These are phyloP conservation scores for Heteromeles arbutifolia DNA, from an alignment of 306 rosid species.

Conservation along the genomic window DNA sequence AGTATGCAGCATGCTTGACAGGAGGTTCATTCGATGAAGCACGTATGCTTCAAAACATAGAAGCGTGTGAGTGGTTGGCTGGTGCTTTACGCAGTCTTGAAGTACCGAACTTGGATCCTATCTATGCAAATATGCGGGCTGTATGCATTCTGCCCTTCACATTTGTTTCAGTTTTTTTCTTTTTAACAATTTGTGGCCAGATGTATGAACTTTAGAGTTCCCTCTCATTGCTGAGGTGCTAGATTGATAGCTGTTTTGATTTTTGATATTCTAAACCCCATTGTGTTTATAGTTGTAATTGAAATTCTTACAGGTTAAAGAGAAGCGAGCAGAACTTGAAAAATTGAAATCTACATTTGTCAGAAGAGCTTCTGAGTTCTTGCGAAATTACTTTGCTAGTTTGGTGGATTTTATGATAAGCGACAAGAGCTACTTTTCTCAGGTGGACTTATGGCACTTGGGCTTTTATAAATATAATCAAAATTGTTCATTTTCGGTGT, in stretches of 20 bases:
- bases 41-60: conserved; percentile 63
- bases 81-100: conserved; percentile 65
- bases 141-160: conserved; percentile 44
- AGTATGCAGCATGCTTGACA: conserved; percentile 77
- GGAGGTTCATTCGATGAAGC: conserved; percentile 81
- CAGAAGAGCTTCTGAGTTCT: conserved; percentile 69
- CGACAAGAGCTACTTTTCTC: conserved; percentile 87
- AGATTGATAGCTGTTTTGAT: neutral
- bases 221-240: neutral
- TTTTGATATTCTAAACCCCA: neutral
- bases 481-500: conserved; percentile 9
- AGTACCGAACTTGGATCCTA: conserved; percentile 60
- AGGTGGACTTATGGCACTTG: conserved; percentile 39
- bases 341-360: conserved; percentile 73
- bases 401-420: conserved; percentile 84
- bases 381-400: conserved; percentile 70
- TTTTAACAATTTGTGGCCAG: neutral
- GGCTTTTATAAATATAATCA: conserved; percentile 1
- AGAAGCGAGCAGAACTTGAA: conserved; percentile 85
- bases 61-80: conserved; percentile 88
- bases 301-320: conserved; percentile 66
- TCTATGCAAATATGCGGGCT: conserved; percentile 72
- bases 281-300: conserved; percentile 9
- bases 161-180: neutral
- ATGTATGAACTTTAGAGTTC: neutral